Base-by-base conservation (phyloP, 345 rosid species). In the Pistacia integerrima region DNA sequence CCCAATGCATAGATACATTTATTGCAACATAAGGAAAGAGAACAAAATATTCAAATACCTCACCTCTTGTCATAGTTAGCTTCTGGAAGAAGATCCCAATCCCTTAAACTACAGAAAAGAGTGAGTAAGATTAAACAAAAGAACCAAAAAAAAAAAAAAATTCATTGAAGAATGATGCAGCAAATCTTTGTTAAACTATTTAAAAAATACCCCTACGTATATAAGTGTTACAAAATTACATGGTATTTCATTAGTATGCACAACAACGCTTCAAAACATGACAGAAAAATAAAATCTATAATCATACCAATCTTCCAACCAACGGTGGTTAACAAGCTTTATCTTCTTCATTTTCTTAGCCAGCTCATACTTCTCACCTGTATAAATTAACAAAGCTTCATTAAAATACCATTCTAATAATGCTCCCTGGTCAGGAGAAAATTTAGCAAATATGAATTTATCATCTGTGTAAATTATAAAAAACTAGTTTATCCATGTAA, bases 351-450 rank as follows among this genome's bases (percentile, higher is more conserved):
- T 79, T 83, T 84, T 92, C 85, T 85, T 85, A 67, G 99, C 99
- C 74, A 97, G 88, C 80, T 92, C 97, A 74, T 92, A 97, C 88
- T 97, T 97, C 80, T 97, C 98, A 75, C 98, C 99, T 95, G 79
- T 46, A 70, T 73, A 78, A 61, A 78, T 74, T 67, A 60, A 75
- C 61, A 63, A 17, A 67, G 35, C 59, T 22, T 38, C 57, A 52
- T 72, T 4, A 63, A 63, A 28, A 30, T 61, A 18, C 61, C 12
- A 25, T 46, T 66, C 61, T 12, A 48, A 2, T 11, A 14, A 17
- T 18, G 54, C 38, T 54, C 51, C 36, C 41, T 54, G 7, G 20
- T 25, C 10, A 54, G 52, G 54, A 73, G 46, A 61, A 66, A 46
- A 38, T 7, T 9, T 18, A 25, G 46, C 57, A 11, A 36, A 41